These are phyloP conservation scores for Chalara sp. DNA, from an alignment of 2,329 filamentous ascomycete genomes.

Conservation along the genomic window DNA sequence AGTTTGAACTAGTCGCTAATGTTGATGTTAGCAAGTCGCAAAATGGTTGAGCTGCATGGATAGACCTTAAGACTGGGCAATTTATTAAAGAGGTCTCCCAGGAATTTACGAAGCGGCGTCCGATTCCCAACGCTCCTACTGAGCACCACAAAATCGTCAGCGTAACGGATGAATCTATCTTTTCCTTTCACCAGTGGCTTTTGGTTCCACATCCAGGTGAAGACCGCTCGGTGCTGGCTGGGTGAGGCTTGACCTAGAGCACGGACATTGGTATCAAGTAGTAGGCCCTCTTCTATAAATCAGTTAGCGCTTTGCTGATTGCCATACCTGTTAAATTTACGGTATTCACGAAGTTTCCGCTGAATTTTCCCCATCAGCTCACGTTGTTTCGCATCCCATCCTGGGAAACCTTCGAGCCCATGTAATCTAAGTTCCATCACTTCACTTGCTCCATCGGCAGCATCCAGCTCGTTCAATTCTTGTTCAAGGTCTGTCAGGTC, in stretches of 20 bases:
- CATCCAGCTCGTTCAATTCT: conserved; percentile 8
- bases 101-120: too few species aligned
- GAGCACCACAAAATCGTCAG: conserved; percentile 8
- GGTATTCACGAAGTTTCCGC: conserved; percentile 6
- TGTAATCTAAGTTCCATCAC: conserved; percentile 1
- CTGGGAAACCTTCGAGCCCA: background rate
- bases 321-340: background rate
- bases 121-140: too few species aligned
- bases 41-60: background rate
- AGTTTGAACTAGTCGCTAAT: background rate
- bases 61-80: too few species aligned
- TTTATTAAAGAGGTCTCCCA: too few species aligned
- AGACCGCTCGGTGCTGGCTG: conserved; percentile 4
- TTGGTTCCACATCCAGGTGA: conserved; percentile 8
- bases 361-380: conserved; percentile 8
- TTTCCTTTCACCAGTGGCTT: conserved; percentile 5
- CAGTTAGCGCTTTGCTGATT: too few species aligned
- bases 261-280: conserved; percentile 4
- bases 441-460: conserved; percentile 1
- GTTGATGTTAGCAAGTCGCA: background rate
- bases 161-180: conserved; percentile 7
- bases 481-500: conserved; percentile 10
- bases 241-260: conserved; percentile 1
- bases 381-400: conserved; percentile 2
- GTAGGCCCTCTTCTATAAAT: too few species aligned